These are phyloP conservation scores for Physcomitrellopsis africana DNA, from an alignment of 225 moss, liverwort and hornwort genomes.

Conservation along the genomic window DNA sequence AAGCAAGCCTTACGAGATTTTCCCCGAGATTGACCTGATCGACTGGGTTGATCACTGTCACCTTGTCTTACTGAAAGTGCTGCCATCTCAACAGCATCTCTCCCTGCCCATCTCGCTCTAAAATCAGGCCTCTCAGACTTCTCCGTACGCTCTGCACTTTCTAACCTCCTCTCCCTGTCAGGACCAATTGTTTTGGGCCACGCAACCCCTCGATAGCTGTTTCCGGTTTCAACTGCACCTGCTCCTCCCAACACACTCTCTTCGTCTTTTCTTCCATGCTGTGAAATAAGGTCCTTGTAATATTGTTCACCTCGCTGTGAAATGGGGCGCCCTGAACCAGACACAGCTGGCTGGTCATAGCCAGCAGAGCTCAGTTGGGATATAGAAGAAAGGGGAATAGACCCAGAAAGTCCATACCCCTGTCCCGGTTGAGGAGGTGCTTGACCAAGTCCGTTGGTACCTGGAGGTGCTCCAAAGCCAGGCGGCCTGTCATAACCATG, in stretches of 20 bases:
- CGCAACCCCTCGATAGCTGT: slow-evolving; percentile 40
- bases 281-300: slow-evolving; percentile 83
- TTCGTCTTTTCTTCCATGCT: slow-evolving; percentile 75
- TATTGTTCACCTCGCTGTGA: slow-evolving; percentile 79
- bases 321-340: slow-evolving; percentile 56
- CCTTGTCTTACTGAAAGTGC: slow-evolving; percentile 44
- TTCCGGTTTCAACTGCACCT: slow-evolving; percentile 40
- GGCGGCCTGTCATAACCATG: slow-evolving; percentile 54
- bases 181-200: slow-evolving; percentile 37
- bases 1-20: slow-evolving; percentile 91
- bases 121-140: slow-evolving; percentile 50
- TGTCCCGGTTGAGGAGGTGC: slow-evolving; percentile 31
- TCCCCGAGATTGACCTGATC: slow-evolving; percentile 54
- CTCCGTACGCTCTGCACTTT: slow-evolving; percentile 43
- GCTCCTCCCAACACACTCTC: slow-evolving; percentile 53
- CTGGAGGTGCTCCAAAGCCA: slow-evolving; percentile 51
- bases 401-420: slow-evolving; percentile 27
- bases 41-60: slow-evolving; percentile 38
- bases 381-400: slow-evolving; percentile 28
- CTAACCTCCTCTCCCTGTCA: slow-evolving; percentile 45
- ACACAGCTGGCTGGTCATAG: slow-evolving; percentile 35
- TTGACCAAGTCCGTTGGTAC: slow-evolving; percentile 32
- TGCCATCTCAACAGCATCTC: slow-evolving; percentile 60
- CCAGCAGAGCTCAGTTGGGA: slow-evolving; percentile 40
- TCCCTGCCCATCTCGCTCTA: slow-evolving; percentile 56